Evolutionary conservation across 306 rosid genomes (phyloP).

Genomic region (Pachyrhizus erosus): DNA sequence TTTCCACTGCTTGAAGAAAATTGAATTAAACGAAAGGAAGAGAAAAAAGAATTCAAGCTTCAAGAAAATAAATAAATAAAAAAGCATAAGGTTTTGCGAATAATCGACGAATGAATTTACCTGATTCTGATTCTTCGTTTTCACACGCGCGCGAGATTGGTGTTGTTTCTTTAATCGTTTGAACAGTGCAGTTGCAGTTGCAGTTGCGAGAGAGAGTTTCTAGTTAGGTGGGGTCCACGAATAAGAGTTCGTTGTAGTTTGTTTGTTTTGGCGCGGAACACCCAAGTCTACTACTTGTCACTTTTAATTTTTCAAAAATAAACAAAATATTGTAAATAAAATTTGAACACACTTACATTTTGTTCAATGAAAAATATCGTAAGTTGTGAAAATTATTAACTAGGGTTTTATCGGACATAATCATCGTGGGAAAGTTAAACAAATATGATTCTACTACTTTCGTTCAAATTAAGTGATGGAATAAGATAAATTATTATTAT

Average conservation of each 20-base stretch:
- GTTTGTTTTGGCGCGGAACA: constrained; percentile 49
- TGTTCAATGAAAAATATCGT: too few species aligned
- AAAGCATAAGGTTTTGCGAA: background rate
- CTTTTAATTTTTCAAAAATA: background rate
- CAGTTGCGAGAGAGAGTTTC: background rate
- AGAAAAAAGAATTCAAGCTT: constrained; percentile 2
- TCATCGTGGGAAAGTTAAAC: too few species aligned
- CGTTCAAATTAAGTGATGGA: too few species aligned
- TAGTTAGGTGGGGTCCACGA: constrained; percentile 6
- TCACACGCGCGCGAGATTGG: background rate
- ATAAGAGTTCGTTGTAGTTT: constrained; percentile 33
- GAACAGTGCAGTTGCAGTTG: background rate
- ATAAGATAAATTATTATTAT: too few species aligned
- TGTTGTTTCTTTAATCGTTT: too few species aligned
- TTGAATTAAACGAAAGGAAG: background rate
- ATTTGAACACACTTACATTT: background rate
- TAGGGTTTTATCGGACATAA: background rate
- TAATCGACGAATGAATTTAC: background rate
- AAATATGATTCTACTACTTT: too few species aligned
- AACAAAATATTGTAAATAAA: background rate
- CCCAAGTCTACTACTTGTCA: background rate
- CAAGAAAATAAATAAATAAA: background rate
- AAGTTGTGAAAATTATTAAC: too few species aligned
- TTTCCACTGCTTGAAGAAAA: too few species aligned
- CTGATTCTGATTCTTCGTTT: background rate